These are phyloP conservation scores for Yarrowia porcina DNA, from an alignment of 805 yeast genomes.

Conservation along the genomic window DNA sequence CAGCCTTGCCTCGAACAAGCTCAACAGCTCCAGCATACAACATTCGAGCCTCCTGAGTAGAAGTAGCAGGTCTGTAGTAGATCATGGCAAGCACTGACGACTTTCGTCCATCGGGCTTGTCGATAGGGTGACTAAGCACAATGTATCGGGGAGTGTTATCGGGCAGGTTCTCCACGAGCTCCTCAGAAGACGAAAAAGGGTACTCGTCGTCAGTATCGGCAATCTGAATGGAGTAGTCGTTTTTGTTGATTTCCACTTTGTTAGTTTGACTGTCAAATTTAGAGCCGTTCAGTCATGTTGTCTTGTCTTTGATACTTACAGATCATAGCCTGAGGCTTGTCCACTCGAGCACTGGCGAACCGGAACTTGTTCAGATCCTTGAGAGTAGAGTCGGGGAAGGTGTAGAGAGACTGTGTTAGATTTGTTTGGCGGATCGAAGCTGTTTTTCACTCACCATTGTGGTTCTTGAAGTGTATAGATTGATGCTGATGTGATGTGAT, in stretches of 20 bases:
- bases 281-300: too few relatives aligned
- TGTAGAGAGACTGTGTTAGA: constrained; percentile 46
- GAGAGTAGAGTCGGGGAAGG: constrained; percentile 60
- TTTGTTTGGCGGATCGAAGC: neutral
- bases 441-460: constrained; percentile 7
- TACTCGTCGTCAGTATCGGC: constrained; percentile 45
- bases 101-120: constrained; percentile 65
- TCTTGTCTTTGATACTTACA: constrained; percentile 40
- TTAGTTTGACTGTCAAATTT: constrained; percentile 7
- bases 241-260: constrained; percentile 25
- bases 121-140: constrained; percentile 71
- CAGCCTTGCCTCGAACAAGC: constrained; percentile 70
- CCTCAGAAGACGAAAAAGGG: constrained; percentile 53
- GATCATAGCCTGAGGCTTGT: constrained; percentile 57
- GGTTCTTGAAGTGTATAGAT: neutral
- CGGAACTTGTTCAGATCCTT: constrained; percentile 66
- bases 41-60: constrained; percentile 82
- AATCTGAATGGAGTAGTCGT: constrained; percentile 27
- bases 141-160: constrained; percentile 77
- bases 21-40: constrained; percentile 89
- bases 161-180: constrained; percentile 71
- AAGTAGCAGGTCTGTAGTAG: constrained; percentile 86
- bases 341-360: constrained; percentile 63
- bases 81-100: constrained; percentile 71
- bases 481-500: neutral